A percentile compares a stretch with the other conserved stretches of the same genome.
Evolutionary conservation across 2,329 filamentous ascomycete genomes (phyloP).

Genomic region (Trichoderma sp.): DNA sequence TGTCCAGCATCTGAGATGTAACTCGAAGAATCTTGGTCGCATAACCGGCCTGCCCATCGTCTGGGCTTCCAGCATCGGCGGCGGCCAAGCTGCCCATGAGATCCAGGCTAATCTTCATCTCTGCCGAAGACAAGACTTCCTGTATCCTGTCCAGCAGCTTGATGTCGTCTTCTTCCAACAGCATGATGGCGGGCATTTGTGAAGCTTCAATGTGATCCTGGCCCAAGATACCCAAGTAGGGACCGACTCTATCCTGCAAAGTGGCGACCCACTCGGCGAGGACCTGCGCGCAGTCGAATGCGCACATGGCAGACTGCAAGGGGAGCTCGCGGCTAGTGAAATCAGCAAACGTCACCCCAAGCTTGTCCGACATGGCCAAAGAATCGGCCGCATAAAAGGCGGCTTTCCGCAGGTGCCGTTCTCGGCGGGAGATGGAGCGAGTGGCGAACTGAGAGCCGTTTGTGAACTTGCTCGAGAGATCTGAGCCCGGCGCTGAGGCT

Average conservation of each 20-base stretch:
- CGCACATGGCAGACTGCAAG: slow-evolving; percentile 85
- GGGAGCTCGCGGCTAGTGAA: slow-evolving; percentile 81
- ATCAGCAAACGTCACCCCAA: slow-evolving; percentile 82
- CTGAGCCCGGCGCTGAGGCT: slow-evolving; percentile 49
- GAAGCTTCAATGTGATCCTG: slow-evolving; percentile 74
- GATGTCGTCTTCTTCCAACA: slow-evolving; percentile 87
- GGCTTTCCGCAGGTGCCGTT: slow-evolving; percentile 87
- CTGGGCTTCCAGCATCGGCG: slow-evolving; percentile 51
- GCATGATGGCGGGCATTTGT: slow-evolving; percentile 81
- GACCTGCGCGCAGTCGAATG: slow-evolving; percentile 91
- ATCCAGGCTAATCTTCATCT: slow-evolving; percentile 70
- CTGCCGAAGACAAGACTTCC: slow-evolving; percentile 71
- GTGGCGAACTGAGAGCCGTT: slow-evolving; percentile 27
- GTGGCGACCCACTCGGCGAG: slow-evolving; percentile 92
- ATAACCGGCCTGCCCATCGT: slow-evolving; percentile 67
- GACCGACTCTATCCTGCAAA: slow-evolving; percentile 89
- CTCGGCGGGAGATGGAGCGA: slow-evolving; percentile 63
- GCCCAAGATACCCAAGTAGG: slow-evolving; percentile 81
- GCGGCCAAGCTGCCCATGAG: slow-evolving; percentile 46
- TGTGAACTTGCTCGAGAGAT: slow-evolving; percentile 41
- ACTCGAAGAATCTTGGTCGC: slow-evolving; percentile 80
- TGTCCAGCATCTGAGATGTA: slow-evolving; percentile 82
- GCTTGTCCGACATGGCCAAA: slow-evolving; percentile 79
- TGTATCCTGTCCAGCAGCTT: slow-evolving; percentile 80
- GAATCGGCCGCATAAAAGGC: slow-evolving; percentile 94